Evolutionary conservation across 441 rosid species (phyloP).

Genomic region (Bocquillonia castaneifolia): DNA sequence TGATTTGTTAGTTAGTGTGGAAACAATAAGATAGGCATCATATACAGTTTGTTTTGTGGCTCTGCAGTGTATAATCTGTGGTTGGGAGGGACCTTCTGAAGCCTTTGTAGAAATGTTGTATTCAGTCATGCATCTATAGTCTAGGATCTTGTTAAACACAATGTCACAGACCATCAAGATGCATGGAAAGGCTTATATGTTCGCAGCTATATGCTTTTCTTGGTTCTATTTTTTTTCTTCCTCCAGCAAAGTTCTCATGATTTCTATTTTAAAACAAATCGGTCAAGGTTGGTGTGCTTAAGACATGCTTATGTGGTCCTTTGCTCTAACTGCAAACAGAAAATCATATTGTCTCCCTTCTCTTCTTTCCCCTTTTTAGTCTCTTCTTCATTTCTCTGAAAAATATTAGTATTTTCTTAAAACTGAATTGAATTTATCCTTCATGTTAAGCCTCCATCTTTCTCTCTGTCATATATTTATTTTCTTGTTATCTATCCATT

Average conservation of each 20-base stretch:
- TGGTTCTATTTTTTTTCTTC: neutral
- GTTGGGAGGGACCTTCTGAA: neutral
- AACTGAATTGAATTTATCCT: neutral
- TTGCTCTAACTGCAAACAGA: neutral
- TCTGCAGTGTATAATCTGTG: neutral
- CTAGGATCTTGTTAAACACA: neutral
- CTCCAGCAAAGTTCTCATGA: neutral
- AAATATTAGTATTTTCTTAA: neutral
- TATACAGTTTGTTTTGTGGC: neutral
- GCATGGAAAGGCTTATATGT: neutral
- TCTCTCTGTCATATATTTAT: neutral
- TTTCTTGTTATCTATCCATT: slow-evolving; percentile 2
- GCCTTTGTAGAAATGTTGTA: neutral
- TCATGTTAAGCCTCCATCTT: neutral
- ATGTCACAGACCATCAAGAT: neutral
- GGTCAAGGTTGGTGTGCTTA: neutral
- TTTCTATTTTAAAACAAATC: neutral
- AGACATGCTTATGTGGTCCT: slow-evolving; percentile 1
- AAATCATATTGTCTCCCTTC: neutral
- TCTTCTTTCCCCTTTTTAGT: neutral
- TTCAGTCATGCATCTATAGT: neutral
- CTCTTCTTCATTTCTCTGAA: neutral
- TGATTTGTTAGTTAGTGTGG: neutral
- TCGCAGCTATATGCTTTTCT: neutral
- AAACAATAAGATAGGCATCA: neutral